Base-by-base conservation (phyloP, 306 rosid genomes). In the Prunus persica region DNA sequence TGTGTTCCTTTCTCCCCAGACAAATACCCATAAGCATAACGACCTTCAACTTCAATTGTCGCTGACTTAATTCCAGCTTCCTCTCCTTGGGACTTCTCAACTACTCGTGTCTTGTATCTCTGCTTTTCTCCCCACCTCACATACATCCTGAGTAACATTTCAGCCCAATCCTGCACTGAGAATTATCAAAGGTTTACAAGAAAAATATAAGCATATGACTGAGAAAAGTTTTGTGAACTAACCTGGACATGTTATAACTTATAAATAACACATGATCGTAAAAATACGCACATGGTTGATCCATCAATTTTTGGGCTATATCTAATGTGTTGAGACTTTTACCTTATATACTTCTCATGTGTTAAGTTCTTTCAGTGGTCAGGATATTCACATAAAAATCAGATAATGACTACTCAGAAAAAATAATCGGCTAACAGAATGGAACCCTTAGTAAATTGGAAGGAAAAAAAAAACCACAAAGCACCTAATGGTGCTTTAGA, bases 91-190 rank as follows among this genome's bases (percentile, higher is more conserved):
- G 98, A 92, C 83, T 84, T 94, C 88, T 94, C 98, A 68, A 92
- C 94, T 75, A 92, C 89, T 83, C 88, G 88, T 64, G 98, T 85
- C 84, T 92, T 92, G 87, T 89, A 94, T 81, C 86, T 90, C 72
- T 94, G 97, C 77, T 92, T 92, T 83, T 94, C 98, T 81, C 89
- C 91, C 98, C 98, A 92, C 83, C 98, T 90, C 77, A 88, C 63
- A 79, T 94, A 92, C 98, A 94, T 94, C 84, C 98, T 90, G 73
- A 94, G 95, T 82, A 94, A 93, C 97, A 94, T 94, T 87, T 94
- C 97, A 15, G 97, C 97, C 97, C 97, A 94, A 80, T 94, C 98
- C 98, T 94, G 97, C 90, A 84, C 97, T 94, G 93, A 73, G 86
- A 74, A 84, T 78, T 49, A 86, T 86, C 84, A 83, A 83, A 84